Conservation (phyloP, 192 early-diverging fungal species). For the Mortierella alpina region DNA sequence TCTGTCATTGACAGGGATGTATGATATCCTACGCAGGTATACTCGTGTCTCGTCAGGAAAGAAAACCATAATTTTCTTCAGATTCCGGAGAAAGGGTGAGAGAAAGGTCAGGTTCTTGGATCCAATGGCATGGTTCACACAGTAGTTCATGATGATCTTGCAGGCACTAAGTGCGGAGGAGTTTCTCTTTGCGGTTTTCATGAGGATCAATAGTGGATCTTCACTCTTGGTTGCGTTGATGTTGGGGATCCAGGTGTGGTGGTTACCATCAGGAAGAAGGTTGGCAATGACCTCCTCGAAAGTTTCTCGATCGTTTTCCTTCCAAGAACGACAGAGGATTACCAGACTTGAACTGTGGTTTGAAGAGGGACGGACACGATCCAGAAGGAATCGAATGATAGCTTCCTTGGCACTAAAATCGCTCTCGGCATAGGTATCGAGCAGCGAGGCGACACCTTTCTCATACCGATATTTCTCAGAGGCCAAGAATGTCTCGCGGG, state of each 20-base stretch:
- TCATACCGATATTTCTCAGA: neutral
- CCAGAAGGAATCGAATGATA: neutral
- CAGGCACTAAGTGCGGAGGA: neutral
- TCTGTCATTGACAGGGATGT: constrained; percentile 1
- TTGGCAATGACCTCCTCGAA: neutral
- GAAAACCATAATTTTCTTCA: constrained; percentile 11
- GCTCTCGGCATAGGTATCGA: neutral
- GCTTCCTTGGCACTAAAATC: neutral
- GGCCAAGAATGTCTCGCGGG: neutral
- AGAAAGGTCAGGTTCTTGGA: constrained; percentile 22
- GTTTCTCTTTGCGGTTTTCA: neutral
- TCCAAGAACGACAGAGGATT: neutral
- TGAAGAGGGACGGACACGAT: neutral
- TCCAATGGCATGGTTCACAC: constrained; percentile 8
- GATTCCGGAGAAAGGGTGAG: constrained; percentile 4
- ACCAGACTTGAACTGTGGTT: neutral
- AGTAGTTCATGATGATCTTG: constrained; percentile 11
- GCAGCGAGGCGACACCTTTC: neutral
- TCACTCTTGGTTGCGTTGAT: neutral
- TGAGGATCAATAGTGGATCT: constrained; percentile 7
- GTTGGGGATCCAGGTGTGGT: constrained; percentile 28
- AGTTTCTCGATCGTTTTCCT: too few relatives aligned
- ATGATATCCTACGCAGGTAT: constrained; percentile 4
- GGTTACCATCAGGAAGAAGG: neutral
- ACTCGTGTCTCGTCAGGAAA: constrained; percentile 15